These are phyloP conservation scores for Papiliotrema nemorosa DNA, from an alignment of 1,284 basidiomycete species.

Conservation along the genomic window DNA sequence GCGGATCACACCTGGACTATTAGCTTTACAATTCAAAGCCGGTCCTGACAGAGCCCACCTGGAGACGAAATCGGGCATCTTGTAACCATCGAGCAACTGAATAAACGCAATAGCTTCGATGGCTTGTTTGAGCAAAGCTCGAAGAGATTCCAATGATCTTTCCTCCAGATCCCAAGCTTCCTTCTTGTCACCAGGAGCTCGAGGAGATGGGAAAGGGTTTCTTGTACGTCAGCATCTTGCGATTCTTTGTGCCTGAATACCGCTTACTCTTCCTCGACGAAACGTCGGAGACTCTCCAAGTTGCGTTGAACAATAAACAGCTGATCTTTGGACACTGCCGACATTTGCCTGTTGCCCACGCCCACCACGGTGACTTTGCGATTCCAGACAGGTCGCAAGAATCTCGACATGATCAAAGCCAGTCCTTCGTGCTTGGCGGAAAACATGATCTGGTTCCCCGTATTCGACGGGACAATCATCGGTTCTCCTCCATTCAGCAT, in stretches of 20 bases:
- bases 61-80: slow-evolving; percentile 76
- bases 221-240: slow-evolving; percentile 6
- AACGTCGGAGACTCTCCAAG: slow-evolving; percentile 68
- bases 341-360: slow-evolving; percentile 18
- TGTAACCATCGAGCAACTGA: slow-evolving; percentile 85
- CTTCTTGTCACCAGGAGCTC: slow-evolving; percentile 41
- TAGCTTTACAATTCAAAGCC: no score
- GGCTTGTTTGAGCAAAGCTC: slow-evolving; percentile 67
- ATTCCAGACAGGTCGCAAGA: slow-evolving; percentile 85
- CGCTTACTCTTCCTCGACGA: slow-evolving; percentile 52
- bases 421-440: slow-evolving; percentile 88
- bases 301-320: slow-evolving; percentile 73
- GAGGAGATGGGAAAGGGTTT: slow-evolving; percentile 39
- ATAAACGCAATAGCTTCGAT: slow-evolving; percentile 93
- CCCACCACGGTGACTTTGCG: slow-evolving; percentile 60
- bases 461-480: background rate
- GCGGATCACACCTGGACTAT: slow-evolving; percentile 27
- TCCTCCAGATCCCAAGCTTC: slow-evolving; percentile 47
- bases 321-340: slow-evolving; percentile 57
- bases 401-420: slow-evolving; percentile 77
- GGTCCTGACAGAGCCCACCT: no score
- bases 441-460: slow-evolving; percentile 58
- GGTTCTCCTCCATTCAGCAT: slow-evolving; percentile 30
- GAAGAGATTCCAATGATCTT: slow-evolving; percentile 34
- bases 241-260: slow-evolving; percentile 29